These are phyloP conservation scores for Globisporangium canariense DNA, from an alignment of 352 stramenopile species.

Conservation along the genomic window DNA sequence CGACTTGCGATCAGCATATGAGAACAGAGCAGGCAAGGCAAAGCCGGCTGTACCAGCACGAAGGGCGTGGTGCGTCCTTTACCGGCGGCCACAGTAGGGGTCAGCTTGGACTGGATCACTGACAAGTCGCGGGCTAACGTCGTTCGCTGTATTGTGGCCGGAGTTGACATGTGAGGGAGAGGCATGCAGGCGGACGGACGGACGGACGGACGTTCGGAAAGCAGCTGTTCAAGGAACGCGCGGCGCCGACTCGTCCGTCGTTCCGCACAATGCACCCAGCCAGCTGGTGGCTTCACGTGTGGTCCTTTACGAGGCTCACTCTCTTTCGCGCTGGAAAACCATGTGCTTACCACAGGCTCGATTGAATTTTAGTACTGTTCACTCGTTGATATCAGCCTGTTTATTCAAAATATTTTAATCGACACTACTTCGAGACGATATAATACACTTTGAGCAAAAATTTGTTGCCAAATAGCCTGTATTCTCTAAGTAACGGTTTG, in stretches of 20 bases:
- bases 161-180: constrained; percentile 2
- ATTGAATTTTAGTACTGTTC: not conserved
- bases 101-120: not conserved
- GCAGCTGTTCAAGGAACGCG: constrained; percentile 14
- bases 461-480: not conserved
- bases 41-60: not conserved
- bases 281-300: constrained; percentile 10
- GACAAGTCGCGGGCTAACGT: no score
- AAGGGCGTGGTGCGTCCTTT: not conserved
- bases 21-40: not conserved
- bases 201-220: constrained; percentile 8
- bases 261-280: constrained; percentile 8
- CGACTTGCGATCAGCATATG: not conserved
- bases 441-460: no score
- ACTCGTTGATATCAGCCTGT: not conserved
- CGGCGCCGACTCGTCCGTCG: not conserved
- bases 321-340: constrained; percentile 17
- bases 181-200: not conserved
- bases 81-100: not conserved
- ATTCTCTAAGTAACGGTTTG: not conserved
- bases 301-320: constrained; percentile 7
- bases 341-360: constrained; percentile 12
- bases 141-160: not conserved
- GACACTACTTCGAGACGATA: no score
- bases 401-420: not conserved